Evolutionary conservation across 805 yeast genomes (phyloP), one percentile per base, ranked within the genome.

Genomic region (Ogataea pignaliae): DNA sequence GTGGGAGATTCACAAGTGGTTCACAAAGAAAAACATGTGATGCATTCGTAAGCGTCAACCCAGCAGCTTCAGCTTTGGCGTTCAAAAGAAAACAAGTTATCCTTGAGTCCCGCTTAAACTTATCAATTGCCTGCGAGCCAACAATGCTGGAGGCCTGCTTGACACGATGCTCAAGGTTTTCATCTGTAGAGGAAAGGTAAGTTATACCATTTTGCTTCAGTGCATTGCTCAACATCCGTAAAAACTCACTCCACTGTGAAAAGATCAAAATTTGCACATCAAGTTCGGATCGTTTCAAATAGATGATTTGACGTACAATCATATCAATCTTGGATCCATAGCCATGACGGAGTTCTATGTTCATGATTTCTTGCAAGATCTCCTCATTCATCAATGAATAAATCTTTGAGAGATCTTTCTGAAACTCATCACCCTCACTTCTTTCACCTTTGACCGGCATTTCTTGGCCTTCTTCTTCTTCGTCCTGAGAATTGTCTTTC

Each of bases 21-120:
- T 93, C 99, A 61, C 97, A 86, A 5, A 93, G 62, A 48, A 90
- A 84, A 0, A 93, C 91, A 61, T 93, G 97, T 2, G 86, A 85
- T 0, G 99, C 98, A 68, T 91, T 91, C 9, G 89, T 81, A 43
- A 93, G 70, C 9, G 96, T 93, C 50, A 93, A 69, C 0, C 99
- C 99, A 12, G 97, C 82, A 9, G 96, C 89, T 58, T 90, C 88
- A 0, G 90, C 83, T 51, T 80, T 83, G 0, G 96, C 91, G 63
- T 88, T 88, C 51, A 93, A 65, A 26, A 93, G 64, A 56, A 91
- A 83, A 61, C 98, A 91, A 0, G 97, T 86, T n/a, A 85, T 74
- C 0, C 69, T 60, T 3, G 78, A 68, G 51, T 78, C 72, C 29
- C 72, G 74, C 52, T 83, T 84, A 64, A 88, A 88, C 29, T 65